Evolutionary conservation across 129 eudicot species (phyloP).

Genomic region (Flaveria brownii): DNA sequence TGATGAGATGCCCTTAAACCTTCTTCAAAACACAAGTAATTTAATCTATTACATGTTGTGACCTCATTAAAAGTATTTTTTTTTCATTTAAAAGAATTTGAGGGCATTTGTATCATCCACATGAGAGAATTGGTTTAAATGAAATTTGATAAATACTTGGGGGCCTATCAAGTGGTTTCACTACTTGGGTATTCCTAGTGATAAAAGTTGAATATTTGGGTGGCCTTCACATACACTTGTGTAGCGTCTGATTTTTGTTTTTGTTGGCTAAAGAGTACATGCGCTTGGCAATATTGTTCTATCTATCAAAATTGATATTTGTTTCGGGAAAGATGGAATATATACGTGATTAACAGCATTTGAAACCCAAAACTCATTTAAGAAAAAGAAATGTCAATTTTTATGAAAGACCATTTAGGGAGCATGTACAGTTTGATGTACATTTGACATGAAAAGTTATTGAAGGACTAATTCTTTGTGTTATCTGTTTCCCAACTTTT

Average conservation of each 20-base stretch:
- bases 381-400: neutral
- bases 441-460: neutral
- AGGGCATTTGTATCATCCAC: neutral
- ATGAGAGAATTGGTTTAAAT: neutral
- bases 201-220: neutral
- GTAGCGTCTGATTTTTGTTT: neutral
- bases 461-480: neutral
- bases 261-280: neutral
- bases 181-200: neutral
- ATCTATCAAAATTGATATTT: neutral
- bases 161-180: neutral
- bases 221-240: neutral
- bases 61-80: neutral
- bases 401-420: neutral
- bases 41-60: neutral
- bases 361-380: neutral
- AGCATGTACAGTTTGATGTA: neutral
- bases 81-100: neutral
- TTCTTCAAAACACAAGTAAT: neutral
- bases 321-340: neutral
- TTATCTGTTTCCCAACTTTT: neutral
- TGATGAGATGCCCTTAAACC: neutral
- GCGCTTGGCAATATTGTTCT: constrained; percentile 2
- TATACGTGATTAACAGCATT: neutral
- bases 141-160: neutral